Base-by-base conservation (phyloP, 495 filamentous ascomycete species). In the Aspergillus avenaceus region DNA sequence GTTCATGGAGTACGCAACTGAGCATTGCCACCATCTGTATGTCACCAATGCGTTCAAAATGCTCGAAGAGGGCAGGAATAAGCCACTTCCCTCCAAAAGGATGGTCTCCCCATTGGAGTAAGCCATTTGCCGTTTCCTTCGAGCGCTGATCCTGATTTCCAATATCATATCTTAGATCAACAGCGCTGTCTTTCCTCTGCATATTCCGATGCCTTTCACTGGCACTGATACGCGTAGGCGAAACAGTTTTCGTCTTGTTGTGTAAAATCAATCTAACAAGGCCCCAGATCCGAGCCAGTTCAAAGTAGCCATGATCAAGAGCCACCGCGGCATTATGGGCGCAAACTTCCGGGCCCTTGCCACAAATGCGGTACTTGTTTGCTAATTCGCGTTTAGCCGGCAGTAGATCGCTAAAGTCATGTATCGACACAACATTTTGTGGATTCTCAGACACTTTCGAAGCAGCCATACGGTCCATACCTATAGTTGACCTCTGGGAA, bases 21-120 rank as follows among this genome's bases (percentile, higher is more conserved):
- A 97, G 78, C 91, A 96, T 95, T 27, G 90, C 92, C 14, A 96
- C 74, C 91, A 96, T 96, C 64, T 97, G 91, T 3, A 92, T 71
- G 61, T 97, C 90, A 2, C 83, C 89, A 24, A 84, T 72, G 29
- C 72, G 77, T 61, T 95, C 90, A 53, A 87, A 96, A 62, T 95
- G 80, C 12, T 80, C 76, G 58, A 96, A 90, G 13, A 71, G 61
- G 11, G 62, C 67, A 23, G 67, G 71, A 2, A 97, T 84, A 27
- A 97, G 74, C 73, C 84, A 86, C 31, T 76, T 73, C n/a, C 78
- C 71, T 12, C 84, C 90, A 16, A 96, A 74, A 1, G 91, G 87
- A 70, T 91, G 88, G 41, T 81, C 66, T 14, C 88, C 91, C 91
- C 92, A 97, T 73, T 86, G 88, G 34, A 95, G 81, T 29, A 82